Conservation (phyloP, 345 rosid species). For the Physaria fendleri region DNA sequence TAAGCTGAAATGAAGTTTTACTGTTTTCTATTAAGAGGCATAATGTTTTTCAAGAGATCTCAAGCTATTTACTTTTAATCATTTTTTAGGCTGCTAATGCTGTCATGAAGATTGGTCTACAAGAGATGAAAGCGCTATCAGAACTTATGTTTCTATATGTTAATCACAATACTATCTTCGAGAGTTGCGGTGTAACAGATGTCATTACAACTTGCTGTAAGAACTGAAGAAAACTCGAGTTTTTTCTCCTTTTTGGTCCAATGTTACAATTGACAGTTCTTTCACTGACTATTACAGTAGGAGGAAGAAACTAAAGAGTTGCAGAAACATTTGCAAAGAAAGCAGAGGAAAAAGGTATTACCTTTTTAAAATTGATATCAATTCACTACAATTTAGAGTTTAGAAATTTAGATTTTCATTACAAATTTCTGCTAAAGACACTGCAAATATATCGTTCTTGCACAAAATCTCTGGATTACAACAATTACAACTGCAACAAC, state of each 20-base stretch:
- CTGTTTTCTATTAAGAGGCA: not conserved
- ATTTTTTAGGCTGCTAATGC: constrained; percentile 85
- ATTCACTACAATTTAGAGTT: too few relatives aligned
- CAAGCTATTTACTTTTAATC: not conserved
- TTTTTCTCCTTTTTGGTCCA: not conserved
- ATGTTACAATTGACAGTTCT: not conserved
- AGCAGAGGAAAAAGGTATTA: constrained; percentile 79
- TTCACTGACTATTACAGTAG: constrained; percentile 40
- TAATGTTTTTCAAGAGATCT: not conserved
- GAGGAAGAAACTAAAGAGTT: constrained; percentile 87
- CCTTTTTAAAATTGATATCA: too few relatives aligned
- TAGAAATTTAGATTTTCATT: too few relatives aligned
- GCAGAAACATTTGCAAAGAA: constrained; percentile 88
- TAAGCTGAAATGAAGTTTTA: constrained; percentile 10
- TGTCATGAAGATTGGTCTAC: constrained; percentile 87
- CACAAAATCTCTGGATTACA: too few relatives aligned
- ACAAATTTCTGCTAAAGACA: too few relatives aligned
- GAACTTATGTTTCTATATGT: constrained; percentile 79
- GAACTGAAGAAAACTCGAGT: constrained; percentile 17
- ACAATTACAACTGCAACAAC: too few relatives aligned
- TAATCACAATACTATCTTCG: constrained; percentile 81
- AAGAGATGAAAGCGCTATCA: constrained; percentile 90
- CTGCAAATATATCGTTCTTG: too few relatives aligned
- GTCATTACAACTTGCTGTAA: constrained; percentile 90
- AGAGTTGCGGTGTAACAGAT: constrained; percentile 96